phyloP scores from a whole-genome alignment of 306 rosid genomes.

The Fragaria ananassa region DNA sequence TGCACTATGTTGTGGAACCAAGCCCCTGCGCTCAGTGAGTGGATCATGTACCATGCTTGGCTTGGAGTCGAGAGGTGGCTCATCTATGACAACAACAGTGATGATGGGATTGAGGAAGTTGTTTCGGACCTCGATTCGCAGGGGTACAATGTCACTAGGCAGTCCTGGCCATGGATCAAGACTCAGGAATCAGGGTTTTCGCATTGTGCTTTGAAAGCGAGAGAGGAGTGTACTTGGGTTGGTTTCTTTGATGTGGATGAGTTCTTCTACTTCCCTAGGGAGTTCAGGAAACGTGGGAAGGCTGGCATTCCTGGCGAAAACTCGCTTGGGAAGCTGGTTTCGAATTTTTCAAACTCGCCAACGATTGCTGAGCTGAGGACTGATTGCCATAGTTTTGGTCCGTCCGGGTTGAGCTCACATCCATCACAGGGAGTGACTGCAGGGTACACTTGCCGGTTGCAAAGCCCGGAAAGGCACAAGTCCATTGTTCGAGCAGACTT shows the following conservation, averaged over 20 bases:
- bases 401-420: constrained; percentile 65
- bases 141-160: constrained; percentile 63
- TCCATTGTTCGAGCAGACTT: constrained; percentile 72
- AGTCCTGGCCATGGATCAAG: constrained; percentile 94
- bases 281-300: constrained; percentile 30
- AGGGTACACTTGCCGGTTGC: constrained; percentile 90
- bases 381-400: constrained; percentile 84
- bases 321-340: constrained; percentile 45
- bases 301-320: constrained; percentile 49
- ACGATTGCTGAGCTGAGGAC: constrained; percentile 75
- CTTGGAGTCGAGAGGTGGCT: constrained; percentile 94
- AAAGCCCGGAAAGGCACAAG: constrained; percentile 70
- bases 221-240: constrained; percentile 86
- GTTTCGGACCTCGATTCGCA: constrained; percentile 49
- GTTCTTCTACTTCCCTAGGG: constrained; percentile 68
- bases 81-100: constrained; percentile 90
- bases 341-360: constrained; percentile 45
- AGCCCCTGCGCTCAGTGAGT: constrained; percentile 68
- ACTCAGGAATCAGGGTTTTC: constrained; percentile 97
- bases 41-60: constrained; percentile 93
- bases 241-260: constrained; percentile 95
- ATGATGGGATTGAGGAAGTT: constrained; percentile 63
- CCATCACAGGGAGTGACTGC: constrained; percentile 66
- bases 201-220: constrained; percentile 79
- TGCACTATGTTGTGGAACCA: constrained; percentile 99